A percentile compares a stretch with the other conserved stretches of the same genome.
Conservation (phyloP, 805 yeast genomes). For the Clavispora vitiphila region DNA sequence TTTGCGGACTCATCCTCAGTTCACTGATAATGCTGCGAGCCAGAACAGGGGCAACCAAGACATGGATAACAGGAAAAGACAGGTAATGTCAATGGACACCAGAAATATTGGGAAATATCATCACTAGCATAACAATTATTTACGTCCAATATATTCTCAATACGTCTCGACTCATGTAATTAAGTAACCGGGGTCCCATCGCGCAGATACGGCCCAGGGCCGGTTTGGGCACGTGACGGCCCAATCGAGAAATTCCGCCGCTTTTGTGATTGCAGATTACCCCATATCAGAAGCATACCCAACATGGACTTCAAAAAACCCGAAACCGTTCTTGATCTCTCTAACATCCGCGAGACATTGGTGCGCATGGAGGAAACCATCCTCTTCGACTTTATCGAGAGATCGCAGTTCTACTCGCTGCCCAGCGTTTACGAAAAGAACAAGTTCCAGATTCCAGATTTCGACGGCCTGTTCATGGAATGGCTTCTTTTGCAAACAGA, state of each 20-base stretch:
- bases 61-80: no score
- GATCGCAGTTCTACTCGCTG: conserved; percentile 80
- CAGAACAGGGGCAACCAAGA: no score
- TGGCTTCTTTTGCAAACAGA: conserved; percentile 80
- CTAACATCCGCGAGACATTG: conserved; percentile 77
- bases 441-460: conserved; percentile 57
- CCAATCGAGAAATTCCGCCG: background rate
- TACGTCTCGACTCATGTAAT: no score
- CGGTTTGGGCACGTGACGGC: background rate
- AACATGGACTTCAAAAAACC: conserved; percentile 82
- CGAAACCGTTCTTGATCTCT: conserved; percentile 71
- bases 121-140: no score
- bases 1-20: no score
- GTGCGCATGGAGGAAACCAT: conserved; percentile 96
- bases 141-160: no score
- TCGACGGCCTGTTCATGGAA: conserved; percentile 78
- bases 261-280: background rate
- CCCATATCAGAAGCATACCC: background rate
- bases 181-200: no score
- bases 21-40: no score
- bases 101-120: no score
- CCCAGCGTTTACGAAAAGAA: conserved; percentile 66
- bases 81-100: no score
- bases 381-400: conserved; percentile 84
- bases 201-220: no score